phyloP scores from a whole-genome alignment of 1,284 basidiomycete genomes.

The Sanghuangporus baumii region DNA sequence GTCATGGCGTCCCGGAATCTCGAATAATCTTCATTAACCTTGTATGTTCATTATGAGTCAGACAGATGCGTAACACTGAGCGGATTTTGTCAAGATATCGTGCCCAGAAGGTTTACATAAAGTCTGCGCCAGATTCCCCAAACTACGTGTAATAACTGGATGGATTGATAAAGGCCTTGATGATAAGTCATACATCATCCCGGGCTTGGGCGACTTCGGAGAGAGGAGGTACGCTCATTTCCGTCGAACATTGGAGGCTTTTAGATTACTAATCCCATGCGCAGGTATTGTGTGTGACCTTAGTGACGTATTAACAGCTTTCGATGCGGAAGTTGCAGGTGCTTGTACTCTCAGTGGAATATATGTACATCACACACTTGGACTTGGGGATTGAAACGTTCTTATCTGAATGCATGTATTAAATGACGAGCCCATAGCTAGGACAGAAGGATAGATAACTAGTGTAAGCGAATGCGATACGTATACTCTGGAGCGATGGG shows the following conservation, averaged over 20 bases:
- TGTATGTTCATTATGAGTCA: slow-evolving; percentile 37
- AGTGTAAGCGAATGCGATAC: slow-evolving; percentile 4
- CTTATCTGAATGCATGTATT: not conserved
- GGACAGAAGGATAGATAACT: slow-evolving; percentile 12
- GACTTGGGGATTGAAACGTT: not conserved
- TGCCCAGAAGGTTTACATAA: slow-evolving; percentile 87
- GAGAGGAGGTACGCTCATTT: slow-evolving; percentile 61
- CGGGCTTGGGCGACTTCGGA: slow-evolving; percentile 89
- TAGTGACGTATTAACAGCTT: not conserved
- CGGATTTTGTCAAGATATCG: slow-evolving; percentile 56
- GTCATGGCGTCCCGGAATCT: slow-evolving; percentile 84
- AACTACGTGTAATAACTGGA: slow-evolving; percentile 84
- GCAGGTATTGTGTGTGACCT: slow-evolving; percentile 7
- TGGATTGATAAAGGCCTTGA: slow-evolving; percentile 97
- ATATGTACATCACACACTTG: not conserved
- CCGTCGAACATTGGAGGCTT: not conserved
- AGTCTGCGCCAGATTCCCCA: slow-evolving; percentile 79
- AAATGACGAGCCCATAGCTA: not conserved
- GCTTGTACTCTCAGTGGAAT: not conserved
- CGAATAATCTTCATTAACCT: slow-evolving; percentile 97
- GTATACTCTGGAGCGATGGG: not conserved
- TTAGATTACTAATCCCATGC: not conserved
- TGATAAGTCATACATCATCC: slow-evolving; percentile 84
- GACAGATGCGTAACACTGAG: not conserved
- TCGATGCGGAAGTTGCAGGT: not conserved